Evolutionary conservation across 2,329 filamentous ascomycete species (phyloP).

Genomic region (Esteya vermicola): DNA sequence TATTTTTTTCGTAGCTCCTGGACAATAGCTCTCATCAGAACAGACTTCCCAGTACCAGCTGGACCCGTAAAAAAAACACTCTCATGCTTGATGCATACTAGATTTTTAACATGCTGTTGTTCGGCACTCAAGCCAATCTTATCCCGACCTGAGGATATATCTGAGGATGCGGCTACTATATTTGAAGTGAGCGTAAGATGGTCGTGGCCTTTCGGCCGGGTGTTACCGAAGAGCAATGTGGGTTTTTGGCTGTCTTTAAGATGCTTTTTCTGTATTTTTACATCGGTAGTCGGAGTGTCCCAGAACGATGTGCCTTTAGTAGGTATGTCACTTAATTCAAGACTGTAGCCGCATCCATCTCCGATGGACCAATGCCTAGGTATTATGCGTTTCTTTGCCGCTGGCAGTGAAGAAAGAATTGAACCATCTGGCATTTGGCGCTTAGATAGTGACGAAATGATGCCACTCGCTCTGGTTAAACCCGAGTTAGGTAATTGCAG

Average conservation of each 20-base stretch:
- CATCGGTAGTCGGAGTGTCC: conserved; percentile 59
- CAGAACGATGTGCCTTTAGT: conserved; percentile 31
- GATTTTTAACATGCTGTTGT: conserved; percentile 67
- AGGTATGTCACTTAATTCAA: conserved; percentile 9
- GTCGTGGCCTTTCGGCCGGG: conserved; percentile 18
- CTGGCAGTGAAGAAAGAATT: conserved; percentile 16
- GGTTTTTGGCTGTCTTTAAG: conserved; percentile 45
- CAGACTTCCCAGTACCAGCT: conserved; percentile 92
- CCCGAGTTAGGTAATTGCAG: conserved; percentile 18
- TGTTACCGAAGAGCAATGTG: conserved; percentile 28
- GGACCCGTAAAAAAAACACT: conserved; percentile 98
- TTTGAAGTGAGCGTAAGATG: neutral
- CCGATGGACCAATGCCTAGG: conserved; percentile 33
- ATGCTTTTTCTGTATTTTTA: conserved; percentile 67
- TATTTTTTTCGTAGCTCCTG: conserved; percentile 64
- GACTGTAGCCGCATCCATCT: conserved; percentile 19
- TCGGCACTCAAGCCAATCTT: conserved; percentile 69
- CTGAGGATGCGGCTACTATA: neutral
- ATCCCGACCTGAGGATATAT: conserved; percentile 25
- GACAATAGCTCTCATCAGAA: conserved; percentile 88
- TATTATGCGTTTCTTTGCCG: conserved; percentile 48
- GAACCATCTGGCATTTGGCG: conserved; percentile 23
- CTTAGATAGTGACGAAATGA: conserved; percentile 21
- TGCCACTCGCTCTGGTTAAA: conserved; percentile 6
- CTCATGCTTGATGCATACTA: conserved; percentile 66